Evolutionary conservation across 441 rosid genomes (phyloP).

Genomic region (Erysimum pusillum): DNA sequence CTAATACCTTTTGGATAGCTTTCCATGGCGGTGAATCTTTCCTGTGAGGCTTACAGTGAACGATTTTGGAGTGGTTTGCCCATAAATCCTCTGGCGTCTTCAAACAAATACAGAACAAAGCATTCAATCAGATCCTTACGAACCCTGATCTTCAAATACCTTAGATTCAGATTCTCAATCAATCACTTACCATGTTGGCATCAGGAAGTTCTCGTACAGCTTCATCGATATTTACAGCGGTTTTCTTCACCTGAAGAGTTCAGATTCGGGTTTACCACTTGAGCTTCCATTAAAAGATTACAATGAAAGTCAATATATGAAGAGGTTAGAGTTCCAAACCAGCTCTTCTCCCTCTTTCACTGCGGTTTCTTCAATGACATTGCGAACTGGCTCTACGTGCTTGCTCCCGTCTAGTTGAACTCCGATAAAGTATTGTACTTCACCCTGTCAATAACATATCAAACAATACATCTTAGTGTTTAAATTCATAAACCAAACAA

Average conservation of each 20-base stretch:
- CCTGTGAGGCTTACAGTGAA: slow-evolving; percentile 91
- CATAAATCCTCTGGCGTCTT: slow-evolving; percentile 97
- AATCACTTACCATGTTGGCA: slow-evolving; percentile 78
- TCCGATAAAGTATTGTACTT: slow-evolving; percentile 97
- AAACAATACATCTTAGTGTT: not conserved
- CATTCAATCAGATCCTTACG: slow-evolving; percentile 8
- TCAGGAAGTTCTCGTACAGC: slow-evolving; percentile 99
- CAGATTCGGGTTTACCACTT: slow-evolving; percentile 16
- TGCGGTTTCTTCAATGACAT: slow-evolving; percentile 69
- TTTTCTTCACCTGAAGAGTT: slow-evolving; percentile 74
- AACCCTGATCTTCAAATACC: slow-evolving; percentile 5
- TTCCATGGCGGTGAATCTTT: slow-evolving; percentile 77
- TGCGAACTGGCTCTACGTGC: slow-evolving; percentile 84
- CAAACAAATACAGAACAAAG: slow-evolving; percentile 34
- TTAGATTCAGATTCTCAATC: not conserved
- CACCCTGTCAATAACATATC: slow-evolving; percentile 68
- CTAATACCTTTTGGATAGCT: slow-evolving; percentile 83
- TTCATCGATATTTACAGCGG: slow-evolving; percentile 93
- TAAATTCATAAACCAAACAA: not conserved
- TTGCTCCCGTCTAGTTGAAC: slow-evolving; percentile 97
- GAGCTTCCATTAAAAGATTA: not conserved
- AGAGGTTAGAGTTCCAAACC: slow-evolving; percentile 51
- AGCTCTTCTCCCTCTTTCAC: slow-evolving; percentile 77
- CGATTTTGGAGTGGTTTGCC: slow-evolving; percentile 90
- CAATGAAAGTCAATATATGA: slow-evolving; percentile 9